Base-by-base conservation (phyloP, 306 rosid genomes). In the Prunus campanulata region DNA sequence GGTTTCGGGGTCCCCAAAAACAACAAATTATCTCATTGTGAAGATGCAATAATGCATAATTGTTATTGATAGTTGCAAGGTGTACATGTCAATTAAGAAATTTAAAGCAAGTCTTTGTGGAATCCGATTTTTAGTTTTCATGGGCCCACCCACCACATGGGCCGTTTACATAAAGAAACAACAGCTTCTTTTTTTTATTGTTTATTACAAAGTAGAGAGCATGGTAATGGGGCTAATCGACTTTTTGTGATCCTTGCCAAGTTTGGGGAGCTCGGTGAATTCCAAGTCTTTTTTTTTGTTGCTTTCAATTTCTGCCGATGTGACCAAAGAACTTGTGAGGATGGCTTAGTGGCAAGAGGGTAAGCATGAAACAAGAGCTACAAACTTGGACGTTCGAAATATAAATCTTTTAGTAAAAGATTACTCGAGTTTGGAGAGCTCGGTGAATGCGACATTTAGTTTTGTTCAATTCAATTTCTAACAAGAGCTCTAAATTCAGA, bases 81-180 rank as follows among this genome's bases (percentile, higher is more conserved):
- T 86, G 91, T 89, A 86, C 79, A 91, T 88, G 88, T 90, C 88
- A 90, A 89, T 87, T 90, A 85, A 84, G 83, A 85, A 85, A 83
- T 82, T 81, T 52, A 75, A 85, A 78, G 90, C 90, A 78, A 52
- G 85, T 85, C 90, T 84, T 88, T 85, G 93, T 90, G 88, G 85
- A 89, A 86, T 90, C 90, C 82, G 82, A 84, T 89, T 89, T 55
- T 70, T 85, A 82, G 88, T 86, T 89, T 88, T 76, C 77, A 20
- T 44, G 87, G 97, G 68, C 82, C 97, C 96, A 84, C 87, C 75
- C 78, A 82, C 89, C 97, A 92, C 95, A 91, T 92, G 98, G 90
- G 83, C 83, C 85, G 78, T 89, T 85, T 83, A 77, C 85, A 84
- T 72, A 71, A 88, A 81, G 79, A 82, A 86, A 64, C 79, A 51